Evolutionary conservation across 805 yeast species (phyloP).

Genomic region (Middelhovenomyces tepae): DNA sequence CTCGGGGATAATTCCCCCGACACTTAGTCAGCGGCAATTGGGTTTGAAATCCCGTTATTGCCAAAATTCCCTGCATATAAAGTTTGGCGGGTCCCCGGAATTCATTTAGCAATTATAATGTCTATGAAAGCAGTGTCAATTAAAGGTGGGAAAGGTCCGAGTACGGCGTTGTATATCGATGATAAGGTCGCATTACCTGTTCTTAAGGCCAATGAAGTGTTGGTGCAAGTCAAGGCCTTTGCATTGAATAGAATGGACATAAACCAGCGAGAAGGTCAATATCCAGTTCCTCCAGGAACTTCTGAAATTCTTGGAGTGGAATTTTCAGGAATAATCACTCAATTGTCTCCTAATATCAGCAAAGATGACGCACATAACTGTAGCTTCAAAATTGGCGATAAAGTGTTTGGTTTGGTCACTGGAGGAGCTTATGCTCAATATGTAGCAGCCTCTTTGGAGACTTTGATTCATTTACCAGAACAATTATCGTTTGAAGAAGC

Average conservation of each 20-base stretch:
- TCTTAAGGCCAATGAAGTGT: constrained; percentile 19
- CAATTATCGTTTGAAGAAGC: constrained; percentile 21
- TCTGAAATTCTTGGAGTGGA: constrained; percentile 29
- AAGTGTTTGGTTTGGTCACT: constrained; percentile 28
- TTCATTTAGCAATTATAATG: too few relatives aligned
- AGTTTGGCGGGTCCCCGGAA: too few relatives aligned
- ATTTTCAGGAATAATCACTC: constrained; percentile 27
- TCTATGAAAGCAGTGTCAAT: constrained; percentile 26
- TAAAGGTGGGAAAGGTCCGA: constrained; percentile 22
- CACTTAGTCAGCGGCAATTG: too few relatives aligned
- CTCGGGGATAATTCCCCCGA: too few relatives aligned
- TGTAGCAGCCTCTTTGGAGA: constrained; percentile 21
- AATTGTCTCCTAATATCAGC: constrained; percentile 10
- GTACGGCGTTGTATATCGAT: constrained; percentile 21
- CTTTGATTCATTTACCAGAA: constrained; percentile 21
- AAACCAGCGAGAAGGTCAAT: constrained; percentile 23
- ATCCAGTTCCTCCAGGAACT: constrained; percentile 26
- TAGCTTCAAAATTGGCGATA: constrained; percentile 27
- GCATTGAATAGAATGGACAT: constrained; percentile 31
- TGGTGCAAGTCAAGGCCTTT: constrained; percentile 26
- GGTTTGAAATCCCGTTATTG: too few relatives aligned
- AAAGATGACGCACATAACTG: constrained; percentile 8
- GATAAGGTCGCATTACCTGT: constrained; percentile 17
- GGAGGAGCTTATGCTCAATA: constrained; percentile 34
- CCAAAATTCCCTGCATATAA: too few relatives aligned